These are phyloP conservation scores for Ceriops tagal DNA, from an alignment of 345 rosid species.

Conservation along the genomic window DNA sequence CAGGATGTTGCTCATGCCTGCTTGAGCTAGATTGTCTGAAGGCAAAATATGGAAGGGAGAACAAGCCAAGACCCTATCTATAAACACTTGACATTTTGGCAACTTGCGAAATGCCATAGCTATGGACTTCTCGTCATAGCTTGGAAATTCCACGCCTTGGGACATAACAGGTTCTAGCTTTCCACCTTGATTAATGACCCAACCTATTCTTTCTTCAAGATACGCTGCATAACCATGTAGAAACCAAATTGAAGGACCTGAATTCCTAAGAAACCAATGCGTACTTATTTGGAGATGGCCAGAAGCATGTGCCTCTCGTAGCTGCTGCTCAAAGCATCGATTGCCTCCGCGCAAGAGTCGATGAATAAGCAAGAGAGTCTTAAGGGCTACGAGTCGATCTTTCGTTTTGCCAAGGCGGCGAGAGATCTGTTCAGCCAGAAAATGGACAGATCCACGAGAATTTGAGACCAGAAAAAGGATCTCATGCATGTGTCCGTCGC, in stretches of 20 bases:
- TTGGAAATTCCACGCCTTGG: constrained; percentile 37
- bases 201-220: constrained; percentile 71
- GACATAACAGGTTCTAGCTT: constrained; percentile 70
- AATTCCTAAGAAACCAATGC: constrained; percentile 33
- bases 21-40: constrained; percentile 45
- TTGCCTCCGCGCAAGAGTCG: constrained; percentile 88
- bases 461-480: constrained; percentile 79
- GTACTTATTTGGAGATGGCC: constrained; percentile 71
- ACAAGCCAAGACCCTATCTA: constrained; percentile 60
- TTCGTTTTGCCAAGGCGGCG: constrained; percentile 71
- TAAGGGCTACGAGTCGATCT: constrained; percentile 64
- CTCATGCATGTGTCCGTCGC: constrained; percentile 71
- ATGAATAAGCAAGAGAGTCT: constrained; percentile 68
- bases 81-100: constrained; percentile 62
- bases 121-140: constrained; percentile 46
- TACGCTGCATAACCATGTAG: constrained; percentile 60
- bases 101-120: constrained; percentile 55
- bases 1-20: constrained; percentile 59
- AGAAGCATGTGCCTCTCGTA: constrained; percentile 50
- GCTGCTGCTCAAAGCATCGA: constrained; percentile 58
- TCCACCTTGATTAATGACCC: constrained; percentile 79
- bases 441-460: constrained; percentile 58
- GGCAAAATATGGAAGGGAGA: constrained; percentile 32
- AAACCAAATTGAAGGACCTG: constrained; percentile 34
- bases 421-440: constrained; percentile 70